Percentiles rank a stretch among this genome's conserved stretches.
Evolutionary conservation across 1,284 basidiomycete genomes (phyloP).

Genomic region (Wallemia ichthyophaga): DNA sequence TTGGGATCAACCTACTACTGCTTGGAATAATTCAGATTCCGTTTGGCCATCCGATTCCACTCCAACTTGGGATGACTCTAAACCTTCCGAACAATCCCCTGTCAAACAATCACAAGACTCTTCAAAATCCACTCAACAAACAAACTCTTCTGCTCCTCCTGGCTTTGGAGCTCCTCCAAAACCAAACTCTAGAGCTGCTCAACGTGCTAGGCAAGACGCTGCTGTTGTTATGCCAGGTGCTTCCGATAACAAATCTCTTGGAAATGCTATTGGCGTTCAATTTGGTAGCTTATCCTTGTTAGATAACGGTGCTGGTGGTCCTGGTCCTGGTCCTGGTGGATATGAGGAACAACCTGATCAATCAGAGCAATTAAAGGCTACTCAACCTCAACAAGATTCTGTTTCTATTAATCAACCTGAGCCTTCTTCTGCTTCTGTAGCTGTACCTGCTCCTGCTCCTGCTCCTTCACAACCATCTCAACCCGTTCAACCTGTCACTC

Average conservation of each 20-base stretch:
- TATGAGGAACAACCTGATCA: neutral
- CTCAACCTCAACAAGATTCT: neutral
- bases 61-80: neutral
- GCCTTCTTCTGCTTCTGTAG: neutral
- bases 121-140: neutral
- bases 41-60: neutral
- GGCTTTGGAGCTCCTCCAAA: neutral
- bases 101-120: too few species aligned
- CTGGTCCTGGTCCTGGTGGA: too few species aligned
- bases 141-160: neutral
- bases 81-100: neutral
- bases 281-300: neutral
- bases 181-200: neutral
- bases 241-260: neutral
- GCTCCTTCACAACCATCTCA: too few species aligned
- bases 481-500: neutral
- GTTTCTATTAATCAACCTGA: neutral
- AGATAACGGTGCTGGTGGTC: too few species aligned
- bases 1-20: neutral
- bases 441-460: too few species aligned
- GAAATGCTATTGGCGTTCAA: neutral
- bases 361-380: neutral
- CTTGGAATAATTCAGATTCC: too few species aligned
- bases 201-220: neutral
- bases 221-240: neutral